Base-by-base conservation (phyloP, 805 yeast genomes). In the Yarrowia yakushimensis region DNA sequence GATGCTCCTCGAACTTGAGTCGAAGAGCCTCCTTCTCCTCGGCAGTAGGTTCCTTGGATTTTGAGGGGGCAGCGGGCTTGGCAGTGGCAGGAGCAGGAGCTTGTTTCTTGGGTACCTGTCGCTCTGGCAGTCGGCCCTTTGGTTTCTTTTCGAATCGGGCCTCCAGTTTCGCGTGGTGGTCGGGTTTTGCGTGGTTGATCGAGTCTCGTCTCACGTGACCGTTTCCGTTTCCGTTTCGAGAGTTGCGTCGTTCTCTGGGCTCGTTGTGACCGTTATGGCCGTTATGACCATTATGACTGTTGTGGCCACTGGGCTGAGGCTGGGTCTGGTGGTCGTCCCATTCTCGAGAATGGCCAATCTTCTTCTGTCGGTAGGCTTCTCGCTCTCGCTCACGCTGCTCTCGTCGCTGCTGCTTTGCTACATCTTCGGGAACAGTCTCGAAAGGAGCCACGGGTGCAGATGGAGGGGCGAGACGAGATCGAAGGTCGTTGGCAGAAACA, bases 1-100 rank as follows among this genome's bases (percentile, higher is more conserved):
- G 33, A 17, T 52, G 43, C 33, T 33, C 43, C 20, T 52, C 59
- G 12, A 52, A 52, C 33, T 52, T 34, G 31, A 52, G 9, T 9
- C 59, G 22, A 5, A 52, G 37, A 15, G 59, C 59, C 43, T 52
- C 59, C 15, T 39, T 34, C 10, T 52, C 59, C 22, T 52, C 59
- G 8, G 43, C 43, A 3, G 59, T 52, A 9, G 25, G 43, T 9
- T 52, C 33, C 31, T 52, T 52, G 59, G 42, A 33, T 18, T 52
- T 23, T 3, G 33, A n/a, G n/a, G 48, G 33, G 11, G 48, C 48
- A 11, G 22, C 33, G 5, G 36, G 2, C 22, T 45, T 28, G 1
- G 36, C 36, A 43, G 34, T 22, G 7, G 23, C 50, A 43, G 50
- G 11, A 10, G 46, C 5, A 9, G 46, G 12, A 3, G 20, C 41